Percentiles rank a stretch among this genome's conserved stretches.
Conservation (phyloP, 129 eudicot species). For the Flaveria bidentis region DNA sequence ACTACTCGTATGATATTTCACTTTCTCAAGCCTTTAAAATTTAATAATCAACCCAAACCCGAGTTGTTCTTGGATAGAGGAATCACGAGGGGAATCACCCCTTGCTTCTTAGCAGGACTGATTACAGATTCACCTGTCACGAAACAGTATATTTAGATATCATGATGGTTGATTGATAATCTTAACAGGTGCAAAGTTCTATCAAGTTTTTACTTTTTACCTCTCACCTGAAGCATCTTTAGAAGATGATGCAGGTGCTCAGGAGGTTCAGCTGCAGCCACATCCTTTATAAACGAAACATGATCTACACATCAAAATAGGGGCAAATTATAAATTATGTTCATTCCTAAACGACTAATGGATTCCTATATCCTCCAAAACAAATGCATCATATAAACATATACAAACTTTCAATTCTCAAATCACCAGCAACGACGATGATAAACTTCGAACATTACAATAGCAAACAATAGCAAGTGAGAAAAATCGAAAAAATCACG, state of each 20-base stretch:
- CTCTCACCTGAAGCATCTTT: conserved; percentile 89
- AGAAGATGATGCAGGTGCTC: conserved; percentile 82
- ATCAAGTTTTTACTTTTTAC: conserved; percentile 47
- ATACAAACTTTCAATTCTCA: neutral
- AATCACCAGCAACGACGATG: too few species aligned
- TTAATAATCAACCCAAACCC: conserved; percentile 36
- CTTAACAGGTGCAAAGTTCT: neutral
- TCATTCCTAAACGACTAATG: neutral
- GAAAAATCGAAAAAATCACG: neutral
- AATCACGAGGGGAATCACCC: conserved; percentile 83
- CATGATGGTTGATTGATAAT: neutral
- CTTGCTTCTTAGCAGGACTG: conserved; percentile 86
- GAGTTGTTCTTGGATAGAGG: conserved; percentile 66
- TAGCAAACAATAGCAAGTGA: neutral
- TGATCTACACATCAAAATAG: conserved; percentile 63
- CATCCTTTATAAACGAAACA: conserved; percentile 70
- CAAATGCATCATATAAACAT: neutral
- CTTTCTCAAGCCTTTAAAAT: neutral
- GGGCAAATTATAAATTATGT: neutral
- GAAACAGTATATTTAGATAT: conserved; percentile 12
- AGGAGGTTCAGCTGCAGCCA: conserved; percentile 84
- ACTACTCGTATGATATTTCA: neutral
- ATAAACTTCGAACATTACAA: too few species aligned
- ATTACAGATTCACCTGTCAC: conserved; percentile 71
- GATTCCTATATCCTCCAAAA: neutral